These are phyloP conservation scores for Aspergillus japonicus DNA, from an alignment of 2,329 filamentous ascomycete species.

Conservation along the genomic window DNA sequence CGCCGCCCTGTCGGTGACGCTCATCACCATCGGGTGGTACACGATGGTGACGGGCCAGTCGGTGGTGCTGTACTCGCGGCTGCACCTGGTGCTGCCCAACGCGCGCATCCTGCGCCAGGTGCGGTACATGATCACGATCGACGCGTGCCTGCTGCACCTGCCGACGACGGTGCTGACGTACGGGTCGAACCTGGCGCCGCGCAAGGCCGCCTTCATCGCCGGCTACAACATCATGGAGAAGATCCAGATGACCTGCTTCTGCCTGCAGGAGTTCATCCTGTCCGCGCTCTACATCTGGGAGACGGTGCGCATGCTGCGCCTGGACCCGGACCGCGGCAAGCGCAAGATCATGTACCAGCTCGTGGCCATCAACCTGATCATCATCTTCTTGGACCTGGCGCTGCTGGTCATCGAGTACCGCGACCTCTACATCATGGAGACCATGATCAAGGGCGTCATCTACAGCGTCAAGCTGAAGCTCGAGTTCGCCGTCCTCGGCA, in stretches of 20 bases:
- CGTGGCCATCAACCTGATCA: conserved; percentile 49
- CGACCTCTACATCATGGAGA: conserved; percentile 48
- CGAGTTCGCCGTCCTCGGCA: conserved; percentile 50
- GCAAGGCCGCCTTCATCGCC: conserved; percentile 24
- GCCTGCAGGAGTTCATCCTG: conserved; percentile 56
- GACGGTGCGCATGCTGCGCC: conserved; percentile 51
- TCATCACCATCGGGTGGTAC: conserved; percentile 49
- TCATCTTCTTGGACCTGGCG: conserved; percentile 48
- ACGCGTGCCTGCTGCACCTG: conserved; percentile 46
- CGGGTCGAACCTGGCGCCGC: conserved; percentile 39
- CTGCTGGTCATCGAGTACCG: conserved; percentile 46
- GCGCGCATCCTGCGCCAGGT: conserved; percentile 41
- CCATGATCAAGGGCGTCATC: conserved; percentile 47
- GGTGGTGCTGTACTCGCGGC: conserved; percentile 51
- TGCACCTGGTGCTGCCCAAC: conserved; percentile 48
- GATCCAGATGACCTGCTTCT: conserved; percentile 58
- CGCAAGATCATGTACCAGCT: conserved; percentile 51
- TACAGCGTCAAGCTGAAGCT: conserved; percentile 53
- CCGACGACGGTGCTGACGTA: conserved; percentile 49
- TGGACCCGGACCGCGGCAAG: conserved; percentile 44
- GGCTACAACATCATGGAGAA: conserved; percentile 53
- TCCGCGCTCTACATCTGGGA: conserved; percentile 56
- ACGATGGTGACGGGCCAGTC: conserved; percentile 51
- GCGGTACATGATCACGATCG: conserved; percentile 48
- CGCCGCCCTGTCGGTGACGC: conserved; percentile 42